Conservation (phyloP, 306 rosid genomes). For the Acmispon strigosus region DNA sequence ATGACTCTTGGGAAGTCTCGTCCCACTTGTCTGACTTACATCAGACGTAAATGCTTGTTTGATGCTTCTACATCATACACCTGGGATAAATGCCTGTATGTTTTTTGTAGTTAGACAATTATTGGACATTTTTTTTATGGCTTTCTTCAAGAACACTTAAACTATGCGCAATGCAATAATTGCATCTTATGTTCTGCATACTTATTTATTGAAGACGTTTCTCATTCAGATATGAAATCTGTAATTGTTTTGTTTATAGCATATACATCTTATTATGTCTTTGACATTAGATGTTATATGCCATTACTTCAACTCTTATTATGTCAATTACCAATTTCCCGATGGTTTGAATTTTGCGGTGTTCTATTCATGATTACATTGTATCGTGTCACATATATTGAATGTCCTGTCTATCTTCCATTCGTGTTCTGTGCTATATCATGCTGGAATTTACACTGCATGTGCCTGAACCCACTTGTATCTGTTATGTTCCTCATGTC, state of each 20-base stretch:
- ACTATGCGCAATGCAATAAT: background rate
- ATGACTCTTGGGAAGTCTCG: background rate
- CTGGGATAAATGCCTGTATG: background rate
- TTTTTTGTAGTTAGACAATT: background rate
- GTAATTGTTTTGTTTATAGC: background rate
- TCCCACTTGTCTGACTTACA: background rate
- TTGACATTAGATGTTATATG: background rate
- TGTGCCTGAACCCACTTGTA: background rate
- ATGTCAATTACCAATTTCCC: background rate
- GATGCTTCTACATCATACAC: background rate
- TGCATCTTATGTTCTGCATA: background rate
- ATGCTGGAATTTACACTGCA: background rate
- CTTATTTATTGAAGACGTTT: background rate
- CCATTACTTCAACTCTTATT: background rate
- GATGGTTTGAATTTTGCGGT: background rate
- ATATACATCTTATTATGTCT: background rate
- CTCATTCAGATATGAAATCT: background rate
- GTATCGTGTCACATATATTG: background rate
- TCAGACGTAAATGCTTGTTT: background rate
- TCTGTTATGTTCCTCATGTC: conserved; percentile 1
- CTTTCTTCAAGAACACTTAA: background rate
- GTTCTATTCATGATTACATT: background rate
- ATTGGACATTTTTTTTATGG: background rate
- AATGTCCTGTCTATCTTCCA: background rate
- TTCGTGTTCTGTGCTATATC: conserved; percentile 7